Evolutionary conservation across 139 green algal species (phyloP).

Genomic region (Micromonas pusilla): DNA sequence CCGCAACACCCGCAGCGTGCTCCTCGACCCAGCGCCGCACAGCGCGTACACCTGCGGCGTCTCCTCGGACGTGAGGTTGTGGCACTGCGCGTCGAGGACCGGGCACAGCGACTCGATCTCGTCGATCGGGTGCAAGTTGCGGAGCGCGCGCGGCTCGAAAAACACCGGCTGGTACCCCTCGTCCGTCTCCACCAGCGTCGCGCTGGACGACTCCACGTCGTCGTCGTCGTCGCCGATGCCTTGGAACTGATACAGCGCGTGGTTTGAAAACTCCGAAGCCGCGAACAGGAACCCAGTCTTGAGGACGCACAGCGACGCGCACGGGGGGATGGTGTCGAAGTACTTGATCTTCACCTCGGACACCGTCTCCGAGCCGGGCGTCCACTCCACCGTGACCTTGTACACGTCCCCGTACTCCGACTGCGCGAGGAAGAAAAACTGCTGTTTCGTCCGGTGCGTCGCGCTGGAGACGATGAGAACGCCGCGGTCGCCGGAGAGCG

Average conservation of each 20-base stretch:
- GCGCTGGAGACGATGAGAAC: conserved; percentile 81
- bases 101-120: conserved; percentile 77
- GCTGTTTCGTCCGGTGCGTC: conserved; percentile 77
- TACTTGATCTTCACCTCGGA: conserved; percentile 89
- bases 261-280: conserved; percentile 90
- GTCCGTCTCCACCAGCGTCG: conserved; percentile 67
- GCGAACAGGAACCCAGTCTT: conserved; percentile 95
- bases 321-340: conserved; percentile 92
- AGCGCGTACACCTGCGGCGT: conserved; percentile 87
- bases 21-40: conserved; percentile 71
- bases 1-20: conserved; percentile 75
- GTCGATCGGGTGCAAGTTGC: conserved; percentile 86
- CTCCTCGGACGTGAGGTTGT: conserved; percentile 51
- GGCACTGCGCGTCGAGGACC: conserved; percentile 76
- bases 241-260: conserved; percentile 95
- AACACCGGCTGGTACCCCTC: conserved; percentile 77
- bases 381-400: conserved; percentile 73
- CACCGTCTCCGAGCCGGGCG: conserved; percentile 43
- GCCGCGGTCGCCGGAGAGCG: conserved; percentile 70
- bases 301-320: conserved; percentile 76
- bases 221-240: conserved; percentile 89
- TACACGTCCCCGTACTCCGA: conserved; percentile 98
- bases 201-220: conserved; percentile 67
- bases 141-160: conserved; percentile 80
- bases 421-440: conserved; percentile 93